phyloP scores from a whole-genome alignment of 768 basidiomycete species.

The Leccinum subgranulosum region DNA sequence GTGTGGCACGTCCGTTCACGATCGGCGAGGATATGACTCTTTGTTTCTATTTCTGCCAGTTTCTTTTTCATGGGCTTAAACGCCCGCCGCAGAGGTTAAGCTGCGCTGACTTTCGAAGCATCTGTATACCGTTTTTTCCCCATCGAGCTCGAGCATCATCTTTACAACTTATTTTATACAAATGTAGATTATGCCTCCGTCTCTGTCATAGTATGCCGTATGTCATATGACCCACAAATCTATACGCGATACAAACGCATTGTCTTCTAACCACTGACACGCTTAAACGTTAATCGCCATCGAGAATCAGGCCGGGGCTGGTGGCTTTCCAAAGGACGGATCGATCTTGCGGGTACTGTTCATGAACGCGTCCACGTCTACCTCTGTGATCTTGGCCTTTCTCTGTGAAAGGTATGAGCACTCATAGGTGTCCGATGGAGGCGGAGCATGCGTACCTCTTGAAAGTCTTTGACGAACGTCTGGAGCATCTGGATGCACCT shows the following conservation, averaged over 20 bases:
- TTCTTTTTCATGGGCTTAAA: slow-evolving; percentile 3
- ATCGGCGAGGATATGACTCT: slow-evolving; percentile 18
- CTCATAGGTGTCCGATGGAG: background rate
- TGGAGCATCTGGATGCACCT: slow-evolving; percentile 83
- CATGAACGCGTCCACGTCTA: slow-evolving; percentile 74
- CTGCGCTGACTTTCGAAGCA: slow-evolving; percentile 14
- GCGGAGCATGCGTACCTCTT: slow-evolving; percentile 51
- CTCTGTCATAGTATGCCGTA: background rate
- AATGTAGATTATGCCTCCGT: slow-evolving; percentile 1
- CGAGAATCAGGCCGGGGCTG: background rate
- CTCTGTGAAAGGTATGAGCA: slow-evolving; percentile 46
- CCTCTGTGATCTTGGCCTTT: slow-evolving; percentile 77
- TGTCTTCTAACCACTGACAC: background rate
- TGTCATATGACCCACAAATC: background rate
- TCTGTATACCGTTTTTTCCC: background rate
- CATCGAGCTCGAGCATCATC: background rate
- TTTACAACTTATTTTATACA: slow-evolving; percentile 4
- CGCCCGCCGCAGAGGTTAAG: background rate
- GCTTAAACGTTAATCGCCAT: background rate
- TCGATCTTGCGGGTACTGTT: slow-evolving; percentile 75
- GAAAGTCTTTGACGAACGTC: slow-evolving; percentile 80
- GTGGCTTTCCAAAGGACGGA: slow-evolving; percentile 43
- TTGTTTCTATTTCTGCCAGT: background rate
- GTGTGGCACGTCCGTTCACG: slow-evolving; percentile 33
- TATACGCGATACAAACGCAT: slow-evolving; percentile 1